Conservation (phyloP, 2,329 filamentous ascomycete genomes). For the Ustulina deusta region DNA sequence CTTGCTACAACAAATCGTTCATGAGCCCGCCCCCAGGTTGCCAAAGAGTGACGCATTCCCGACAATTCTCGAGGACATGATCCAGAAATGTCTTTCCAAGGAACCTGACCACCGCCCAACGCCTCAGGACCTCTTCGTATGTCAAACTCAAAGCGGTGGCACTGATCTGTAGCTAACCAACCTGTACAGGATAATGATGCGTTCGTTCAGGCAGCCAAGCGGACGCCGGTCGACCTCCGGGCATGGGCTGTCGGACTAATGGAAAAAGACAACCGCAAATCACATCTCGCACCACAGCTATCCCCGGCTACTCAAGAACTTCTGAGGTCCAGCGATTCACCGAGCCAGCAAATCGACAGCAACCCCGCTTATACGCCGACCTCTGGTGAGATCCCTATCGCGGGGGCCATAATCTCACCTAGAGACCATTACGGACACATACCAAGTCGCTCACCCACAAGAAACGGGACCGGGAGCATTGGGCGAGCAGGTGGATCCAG, state of each 20-base stretch:
- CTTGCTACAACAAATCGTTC: conserved; percentile 95
- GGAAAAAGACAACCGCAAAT: conserved; percentile 95
- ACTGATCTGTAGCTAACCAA: conserved; percentile 46
- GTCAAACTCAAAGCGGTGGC: conserved; percentile 51
- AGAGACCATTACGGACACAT: conserved; percentile 60
- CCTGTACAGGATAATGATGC: conserved; percentile 81
- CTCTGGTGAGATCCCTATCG: conserved; percentile 78
- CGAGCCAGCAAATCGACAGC: conserved; percentile 62
- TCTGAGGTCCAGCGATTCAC: conserved; percentile 73
- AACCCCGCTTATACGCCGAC: conserved; percentile 70
- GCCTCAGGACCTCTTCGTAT: conserved; percentile 90
- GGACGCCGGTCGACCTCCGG: conserved; percentile 92
- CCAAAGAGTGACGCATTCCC: conserved; percentile 99
- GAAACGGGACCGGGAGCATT: conserved; percentile 60
- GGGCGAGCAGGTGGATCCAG: conserved; percentile 60
- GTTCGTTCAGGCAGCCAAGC: conserved; percentile 95
- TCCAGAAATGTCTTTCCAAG: conserved; percentile 94
- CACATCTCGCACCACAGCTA: conserved; percentile 84
- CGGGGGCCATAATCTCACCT: conserved; percentile 67
- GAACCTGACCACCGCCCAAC: conserved; percentile 89
- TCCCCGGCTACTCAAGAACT: conserved; percentile 83
- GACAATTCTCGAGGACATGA: conserved; percentile 93
- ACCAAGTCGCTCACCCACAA: conserved; percentile 64
- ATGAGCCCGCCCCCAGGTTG: conserved; percentile 91
- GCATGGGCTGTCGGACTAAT: conserved; percentile 96